A percentile compares a stretch with the other conserved stretches of the same genome.
These are phyloP conservation scores for Starmerella sp. DNA, from an alignment of 805 yeast species.

Conservation along the genomic window DNA sequence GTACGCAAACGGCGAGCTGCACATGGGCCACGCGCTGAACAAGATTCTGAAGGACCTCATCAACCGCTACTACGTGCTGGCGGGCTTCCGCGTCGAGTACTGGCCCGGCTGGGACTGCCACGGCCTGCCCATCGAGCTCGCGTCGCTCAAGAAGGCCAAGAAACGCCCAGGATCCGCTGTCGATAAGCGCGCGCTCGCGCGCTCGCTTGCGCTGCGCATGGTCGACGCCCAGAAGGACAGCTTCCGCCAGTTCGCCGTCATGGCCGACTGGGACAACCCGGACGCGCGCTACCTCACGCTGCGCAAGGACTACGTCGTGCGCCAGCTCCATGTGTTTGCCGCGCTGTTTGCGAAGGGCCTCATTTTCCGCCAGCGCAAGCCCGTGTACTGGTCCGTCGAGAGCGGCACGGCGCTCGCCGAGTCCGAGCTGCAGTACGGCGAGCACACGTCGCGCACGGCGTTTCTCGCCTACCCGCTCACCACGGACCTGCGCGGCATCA, in stretches of 20 bases:
- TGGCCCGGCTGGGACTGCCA: slow-evolving; percentile 99
- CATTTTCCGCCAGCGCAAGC: slow-evolving; percentile 76
- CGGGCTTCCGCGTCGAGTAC: slow-evolving; percentile 55
- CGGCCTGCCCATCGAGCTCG: slow-evolving; percentile 91
- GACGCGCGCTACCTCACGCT: slow-evolving; percentile 52
- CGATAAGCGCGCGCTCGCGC: slow-evolving; percentile 56
- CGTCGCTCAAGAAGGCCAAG: slow-evolving; percentile 46
- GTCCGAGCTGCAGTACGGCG: slow-evolving; percentile 84
- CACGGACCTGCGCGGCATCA: slow-evolving; percentile 6
- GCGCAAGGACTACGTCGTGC: slow-evolving; percentile 54
- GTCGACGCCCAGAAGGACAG: slow-evolving; percentile 50
- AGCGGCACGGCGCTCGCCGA: slow-evolving; percentile 92
- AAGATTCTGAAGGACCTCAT: slow-evolving; percentile 81
- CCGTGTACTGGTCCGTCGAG: slow-evolving; percentile 96
- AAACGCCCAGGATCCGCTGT: slow-evolving; percentile 26
- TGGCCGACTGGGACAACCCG: slow-evolving; percentile 66
- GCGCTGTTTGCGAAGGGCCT: slow-evolving; percentile 53
- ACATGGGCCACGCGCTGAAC: slow-evolving; percentile 84
- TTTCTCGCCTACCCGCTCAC: slow-evolving; percentile 15
- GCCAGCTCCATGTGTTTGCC: slow-evolving; percentile 63
- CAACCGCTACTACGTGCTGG: slow-evolving; percentile 53
- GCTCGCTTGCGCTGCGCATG: slow-evolving; percentile 56
- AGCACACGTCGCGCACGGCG: slow-evolving; percentile 30
- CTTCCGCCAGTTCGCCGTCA: slow-evolving; percentile 61
- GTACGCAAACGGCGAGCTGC: slow-evolving; percentile 90